A percentile compares a stretch with the other conserved stretches of the same genome.
Conservation (phyloP, 164 flowering plant genomes). For the Protea cynaroides region DNA sequence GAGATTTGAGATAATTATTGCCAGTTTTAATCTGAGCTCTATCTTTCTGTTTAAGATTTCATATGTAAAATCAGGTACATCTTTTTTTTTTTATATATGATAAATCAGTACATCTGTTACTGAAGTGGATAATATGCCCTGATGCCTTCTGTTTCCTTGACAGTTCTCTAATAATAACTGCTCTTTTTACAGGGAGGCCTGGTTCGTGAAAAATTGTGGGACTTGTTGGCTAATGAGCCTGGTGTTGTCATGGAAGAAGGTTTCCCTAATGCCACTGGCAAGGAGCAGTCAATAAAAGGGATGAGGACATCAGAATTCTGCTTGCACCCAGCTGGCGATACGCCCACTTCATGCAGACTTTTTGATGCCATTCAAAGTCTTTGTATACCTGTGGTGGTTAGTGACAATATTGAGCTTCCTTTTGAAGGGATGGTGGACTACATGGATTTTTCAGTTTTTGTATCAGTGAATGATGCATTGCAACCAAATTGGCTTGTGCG, state of each 20-base stretch:
- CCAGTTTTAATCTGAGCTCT: too few species aligned
- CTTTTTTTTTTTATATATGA: too few species aligned
- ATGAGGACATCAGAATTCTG: slow-evolving; percentile 91
- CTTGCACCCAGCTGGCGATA: slow-evolving; percentile 97
- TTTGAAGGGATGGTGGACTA: slow-evolving; percentile 90
- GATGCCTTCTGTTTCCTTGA: not conserved
- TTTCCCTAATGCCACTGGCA: slow-evolving; percentile 93
- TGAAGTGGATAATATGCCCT: not conserved
- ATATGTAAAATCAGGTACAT: not conserved
- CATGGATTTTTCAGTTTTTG: slow-evolving; percentile 72
- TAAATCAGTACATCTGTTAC: too few species aligned
- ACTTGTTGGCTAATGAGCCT: slow-evolving; percentile 57
- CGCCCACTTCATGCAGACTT: slow-evolving; percentile 91
- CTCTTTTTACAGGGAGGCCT: slow-evolving; percentile 64
- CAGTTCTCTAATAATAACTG: not conserved
- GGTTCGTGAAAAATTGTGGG: slow-evolving; percentile 85
- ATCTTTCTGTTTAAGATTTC: not conserved
- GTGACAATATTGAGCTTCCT: slow-evolving; percentile 88
- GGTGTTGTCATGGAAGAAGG: slow-evolving; percentile 92
- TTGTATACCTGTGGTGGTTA: slow-evolving; percentile 90
- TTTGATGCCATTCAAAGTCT: slow-evolving; percentile 94
- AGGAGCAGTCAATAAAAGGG: slow-evolving; percentile 84
- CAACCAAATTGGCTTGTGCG: slow-evolving; percentile 63
- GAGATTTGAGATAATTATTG: not conserved
- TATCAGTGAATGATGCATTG: slow-evolving; percentile 64